A percentile compares a stretch with the other conserved stretches of the same genome.
phyloP scores from a whole-genome alignment of 352 stramenopile species.

The Blastocystis sp. region DNA sequence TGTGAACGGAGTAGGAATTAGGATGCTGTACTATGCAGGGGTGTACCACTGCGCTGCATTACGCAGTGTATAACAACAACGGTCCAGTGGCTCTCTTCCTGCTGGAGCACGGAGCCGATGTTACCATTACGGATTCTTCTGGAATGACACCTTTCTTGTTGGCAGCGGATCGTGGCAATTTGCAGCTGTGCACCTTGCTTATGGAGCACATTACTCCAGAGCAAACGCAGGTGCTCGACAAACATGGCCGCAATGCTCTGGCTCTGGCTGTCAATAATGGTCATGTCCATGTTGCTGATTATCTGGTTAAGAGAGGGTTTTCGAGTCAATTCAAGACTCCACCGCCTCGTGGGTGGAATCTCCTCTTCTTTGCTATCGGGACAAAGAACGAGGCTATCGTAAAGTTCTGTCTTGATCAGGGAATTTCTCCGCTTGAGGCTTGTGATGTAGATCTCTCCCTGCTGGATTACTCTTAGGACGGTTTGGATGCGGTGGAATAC shows the following conservation, averaged over 20 bases:
- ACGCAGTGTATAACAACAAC: slow-evolving; percentile 41
- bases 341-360: neutral
- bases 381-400: neutral
- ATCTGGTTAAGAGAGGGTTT: neutral
- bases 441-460: neutral
- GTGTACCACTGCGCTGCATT: neutral
- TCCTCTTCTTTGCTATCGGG: neutral
- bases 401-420: slow-evolving; percentile 12
- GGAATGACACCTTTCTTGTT: slow-evolving; percentile 25
- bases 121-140: neutral
- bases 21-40: neutral
- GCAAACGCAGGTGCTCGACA: neutral
- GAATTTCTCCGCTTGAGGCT: slow-evolving; percentile 14
- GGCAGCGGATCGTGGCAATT: slow-evolving; percentile 5
- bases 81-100: neutral
- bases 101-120: neutral
- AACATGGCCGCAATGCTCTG: slow-evolving; percentile 10
- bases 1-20: neutral
- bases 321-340: neutral
- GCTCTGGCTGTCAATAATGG: neutral
- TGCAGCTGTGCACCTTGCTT: neutral
- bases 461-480: neutral
- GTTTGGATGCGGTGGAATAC: neutral
- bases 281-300: neutral
- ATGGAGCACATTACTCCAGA: neutral